Evolutionary conservation across 768 basidiomycete species (phyloP), one percentile per base, ranked within the genome.

Genomic region (Calocybe cyanea): DNA sequence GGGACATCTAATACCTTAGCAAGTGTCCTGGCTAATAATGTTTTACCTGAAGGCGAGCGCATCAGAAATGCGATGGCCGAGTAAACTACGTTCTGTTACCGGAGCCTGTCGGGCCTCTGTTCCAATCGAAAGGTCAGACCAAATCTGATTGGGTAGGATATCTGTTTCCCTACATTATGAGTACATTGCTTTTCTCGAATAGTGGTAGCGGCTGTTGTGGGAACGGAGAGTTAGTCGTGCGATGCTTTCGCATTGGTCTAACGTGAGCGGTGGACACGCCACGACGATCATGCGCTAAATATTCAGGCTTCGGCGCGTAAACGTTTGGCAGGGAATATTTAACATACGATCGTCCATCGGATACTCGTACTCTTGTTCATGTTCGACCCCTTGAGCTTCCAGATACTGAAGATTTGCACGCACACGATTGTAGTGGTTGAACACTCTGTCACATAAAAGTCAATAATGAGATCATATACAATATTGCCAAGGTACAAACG

Each of bases 111-210:
- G 90, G 90, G 25, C 90, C 90, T 56, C 88, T 86, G 51, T 9
- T 42, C 30, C 33, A 9, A 21, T 9, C 7, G 17, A 15, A 41
- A 28, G 11, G 18, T 13, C 31, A 14, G 20, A 19, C 1, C 6
- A n/a, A 37, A 13, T 13, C 23, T 11, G 30, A 36, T 28, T 19
- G 11, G 32, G 19, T 14, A 15, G 18, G 28, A n/a, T n/a, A n/a
- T n/a, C n/a, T n/a, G n/a, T n/a, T 8, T 7, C 66, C 77, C 55
- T 60, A 93, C 92, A 98, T 77, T 48, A 97, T 84, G 34, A 98
- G 69, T 2, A 97, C 90, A 60, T 98, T 98, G 56, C 90, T 93
- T 75, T 98, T 98, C 72, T 98, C 94, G 43, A 95, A 89, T 19
- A 81, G 59, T 17, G 85, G 78, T 11, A 68, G 56, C 7, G 68